Conservation (phyloP, 345 rosid species). For the Pseudoturritis turrita region DNA sequence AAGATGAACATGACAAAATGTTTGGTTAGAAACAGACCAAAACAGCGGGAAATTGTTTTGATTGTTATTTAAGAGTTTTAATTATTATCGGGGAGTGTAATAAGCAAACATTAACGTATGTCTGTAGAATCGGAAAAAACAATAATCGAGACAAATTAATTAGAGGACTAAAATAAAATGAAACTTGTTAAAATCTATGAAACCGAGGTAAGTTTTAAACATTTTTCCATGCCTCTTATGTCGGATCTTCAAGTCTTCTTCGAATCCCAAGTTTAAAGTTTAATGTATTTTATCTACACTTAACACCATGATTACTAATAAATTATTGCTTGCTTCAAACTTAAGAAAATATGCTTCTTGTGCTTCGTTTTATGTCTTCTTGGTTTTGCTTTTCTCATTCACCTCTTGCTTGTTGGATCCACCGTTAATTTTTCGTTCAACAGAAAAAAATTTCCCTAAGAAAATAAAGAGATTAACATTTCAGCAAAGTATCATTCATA, state of each 20-base stretch:
- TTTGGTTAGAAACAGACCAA: conserved; percentile 34
- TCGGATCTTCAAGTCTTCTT: conserved; percentile 33
- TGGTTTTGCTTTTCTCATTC: conserved; percentile 24
- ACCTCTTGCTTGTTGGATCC: conserved; percentile 29
- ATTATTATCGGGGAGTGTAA: conserved; percentile 30
- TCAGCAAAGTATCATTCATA: background rate
- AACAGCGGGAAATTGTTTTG: conserved; percentile 14
- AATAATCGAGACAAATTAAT: conserved; percentile 27
- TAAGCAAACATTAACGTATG: conserved; percentile 41
- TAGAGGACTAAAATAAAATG: background rate
- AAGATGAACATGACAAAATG: conserved; percentile 15
- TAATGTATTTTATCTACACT: background rate
- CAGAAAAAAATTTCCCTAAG: background rate
- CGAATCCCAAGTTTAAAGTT: conserved; percentile 22
- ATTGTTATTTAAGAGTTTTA: background rate
- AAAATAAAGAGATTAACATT: background rate
- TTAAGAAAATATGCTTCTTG: conserved; percentile 33
- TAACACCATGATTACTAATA: background rate
- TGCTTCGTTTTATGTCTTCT: conserved; percentile 29
- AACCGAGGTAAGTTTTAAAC: conserved; percentile 25
- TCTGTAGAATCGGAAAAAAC: conserved; percentile 33
- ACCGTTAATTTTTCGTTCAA: background rate
- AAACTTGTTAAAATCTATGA: background rate
- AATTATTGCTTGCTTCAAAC: conserved; percentile 23
- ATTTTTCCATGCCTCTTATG: conserved; percentile 26